Base-by-base conservation (phyloP, 2,329 filamentous ascomycete genomes). In the Ceratocystiopsis sp. region DNA sequence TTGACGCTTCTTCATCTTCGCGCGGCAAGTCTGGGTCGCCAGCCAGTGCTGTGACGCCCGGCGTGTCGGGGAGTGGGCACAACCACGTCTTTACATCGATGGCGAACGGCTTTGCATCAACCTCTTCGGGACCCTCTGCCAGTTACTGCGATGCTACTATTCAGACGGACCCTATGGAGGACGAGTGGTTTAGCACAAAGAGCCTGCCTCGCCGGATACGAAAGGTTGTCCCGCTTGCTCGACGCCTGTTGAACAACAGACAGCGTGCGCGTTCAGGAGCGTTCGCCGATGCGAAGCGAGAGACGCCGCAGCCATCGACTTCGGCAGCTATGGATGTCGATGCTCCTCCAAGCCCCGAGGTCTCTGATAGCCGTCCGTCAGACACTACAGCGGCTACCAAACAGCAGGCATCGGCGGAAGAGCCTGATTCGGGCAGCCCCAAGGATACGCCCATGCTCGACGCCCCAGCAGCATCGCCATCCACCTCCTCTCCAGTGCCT, bases 11-110 rank as follows among this genome's bases (percentile, higher is more conserved):
- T 29, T 29, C 25, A 9, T 72, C 70, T 10, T 68, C 67, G 2
- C 60, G 68, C 45, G 70, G 69, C 53, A 68, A 72, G 47, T 71
- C 69, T 0, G 64, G 60, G 1, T 75, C 71, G 0, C 71, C 72
- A 0, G 54, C 59, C 2, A 66, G 62, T 36, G 57, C 57, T 2
- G 9, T 29, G 25, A 8, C 10, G 25, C 4, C 25, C 10, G 25
- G 25, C 25, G 10, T 29, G 25, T 29, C 50, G 3, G 54, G 54
- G 13, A 18, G 15, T 4, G 17, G n/a, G 8, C 8, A 33, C 13
- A n/a, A 35, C n/a, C 37, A 32, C 3, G 45, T 37, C 3, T 44
- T 44, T 13, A 25, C 35, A 4, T 29, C 7, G 44, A n/a, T 56
- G 3, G 25, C 25, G 10, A 29, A 8, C 10, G 25, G 25, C 25